Evolutionary conservation across 257 asterid genomes (phyloP).

Genomic region (Gentiana dahurica): DNA sequence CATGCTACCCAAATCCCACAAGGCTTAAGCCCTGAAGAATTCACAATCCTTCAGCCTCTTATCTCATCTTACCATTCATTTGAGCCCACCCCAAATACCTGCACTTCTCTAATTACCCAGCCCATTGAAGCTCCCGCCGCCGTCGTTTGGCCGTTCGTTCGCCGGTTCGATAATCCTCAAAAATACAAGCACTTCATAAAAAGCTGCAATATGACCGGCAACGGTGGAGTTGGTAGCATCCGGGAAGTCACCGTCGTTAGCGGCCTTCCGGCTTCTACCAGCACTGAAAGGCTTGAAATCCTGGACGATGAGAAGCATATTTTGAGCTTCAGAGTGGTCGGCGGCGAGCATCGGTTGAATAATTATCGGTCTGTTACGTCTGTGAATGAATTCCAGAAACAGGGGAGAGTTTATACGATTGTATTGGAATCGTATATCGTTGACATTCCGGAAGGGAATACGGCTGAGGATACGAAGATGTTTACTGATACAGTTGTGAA

Average conservation of each 20-base stretch:
- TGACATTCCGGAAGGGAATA: slow-evolving; percentile 85
- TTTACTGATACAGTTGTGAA: slow-evolving; percentile 84
- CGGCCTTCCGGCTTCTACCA: slow-evolving; percentile 85
- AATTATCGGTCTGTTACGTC: slow-evolving; percentile 72
- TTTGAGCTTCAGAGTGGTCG: slow-evolving; percentile 72
- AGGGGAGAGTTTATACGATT: slow-evolving; percentile 33
- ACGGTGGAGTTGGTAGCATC: slow-evolving; percentile 78
- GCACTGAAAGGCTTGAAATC: slow-evolving; percentile 85
- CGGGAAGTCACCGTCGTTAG: slow-evolving; percentile 81
- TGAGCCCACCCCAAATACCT: slow-evolving; percentile 51
- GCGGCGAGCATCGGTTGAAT: slow-evolving; percentile 81
- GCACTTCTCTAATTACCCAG: slow-evolving; percentile 59
- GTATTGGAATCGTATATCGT: slow-evolving; percentile 80
- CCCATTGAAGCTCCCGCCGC: slow-evolving; percentile 63
- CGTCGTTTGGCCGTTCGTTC: slow-evolving; percentile 71
- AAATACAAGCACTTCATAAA: slow-evolving; percentile 91
- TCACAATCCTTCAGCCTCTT: slow-evolving; percentile 33
- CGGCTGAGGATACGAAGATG: slow-evolving; percentile 78
- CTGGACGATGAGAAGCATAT: slow-evolving; percentile 59
- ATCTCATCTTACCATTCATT: slow-evolving; percentile 51
- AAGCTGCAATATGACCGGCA: slow-evolving; percentile 60
- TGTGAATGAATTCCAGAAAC: slow-evolving; percentile 41
- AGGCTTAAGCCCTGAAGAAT: slow-evolving; percentile 49
- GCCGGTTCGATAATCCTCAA: slow-evolving; percentile 78
- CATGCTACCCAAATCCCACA: slow-evolving; percentile 19